phyloP scores from a whole-genome alignment of 1,139 yeast genomes.

The Magnusiomyces fungicola region DNA sequence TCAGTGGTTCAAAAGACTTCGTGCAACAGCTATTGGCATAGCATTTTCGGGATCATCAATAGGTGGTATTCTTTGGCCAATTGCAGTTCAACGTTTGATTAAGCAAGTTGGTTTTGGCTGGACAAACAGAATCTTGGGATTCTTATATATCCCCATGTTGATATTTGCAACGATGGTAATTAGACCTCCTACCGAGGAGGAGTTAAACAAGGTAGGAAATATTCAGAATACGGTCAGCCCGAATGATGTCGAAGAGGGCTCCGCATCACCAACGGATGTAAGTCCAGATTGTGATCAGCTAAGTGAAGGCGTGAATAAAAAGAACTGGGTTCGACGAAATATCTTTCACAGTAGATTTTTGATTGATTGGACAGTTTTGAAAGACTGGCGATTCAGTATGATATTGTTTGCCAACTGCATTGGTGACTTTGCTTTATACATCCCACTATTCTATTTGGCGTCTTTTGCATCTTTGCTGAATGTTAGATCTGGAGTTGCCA shows the following conservation, averaged over 20 bases:
- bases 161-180: constrained; percentile 31
- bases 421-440: constrained; percentile 34
- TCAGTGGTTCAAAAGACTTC: constrained; percentile 48
- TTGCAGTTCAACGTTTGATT: constrained; percentile 23
- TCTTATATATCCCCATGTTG: constrained; percentile 37
- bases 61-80: constrained; percentile 53
- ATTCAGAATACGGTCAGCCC: no score
- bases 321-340: not conserved
- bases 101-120: constrained; percentile 43
- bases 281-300: no score
- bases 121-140: constrained; percentile 45
- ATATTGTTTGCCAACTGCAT: constrained; percentile 23
- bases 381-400: constrained; percentile 18
- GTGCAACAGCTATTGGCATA: constrained; percentile 52
- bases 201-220: no score
- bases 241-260: no score
- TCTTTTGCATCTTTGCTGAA: constrained; percentile 5
- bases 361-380: constrained; percentile 19
- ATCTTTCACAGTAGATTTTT: not conserved
- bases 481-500: constrained; percentile 22
- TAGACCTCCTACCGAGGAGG: constrained; percentile 6
- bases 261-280: no score
- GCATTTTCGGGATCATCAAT: constrained; percentile 55
- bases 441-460: constrained; percentile 31
- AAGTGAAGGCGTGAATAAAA: no score